Evolutionary conservation across 2,329 filamentous ascomycete species (phyloP).

Genomic region (Xylaria sp.): DNA sequence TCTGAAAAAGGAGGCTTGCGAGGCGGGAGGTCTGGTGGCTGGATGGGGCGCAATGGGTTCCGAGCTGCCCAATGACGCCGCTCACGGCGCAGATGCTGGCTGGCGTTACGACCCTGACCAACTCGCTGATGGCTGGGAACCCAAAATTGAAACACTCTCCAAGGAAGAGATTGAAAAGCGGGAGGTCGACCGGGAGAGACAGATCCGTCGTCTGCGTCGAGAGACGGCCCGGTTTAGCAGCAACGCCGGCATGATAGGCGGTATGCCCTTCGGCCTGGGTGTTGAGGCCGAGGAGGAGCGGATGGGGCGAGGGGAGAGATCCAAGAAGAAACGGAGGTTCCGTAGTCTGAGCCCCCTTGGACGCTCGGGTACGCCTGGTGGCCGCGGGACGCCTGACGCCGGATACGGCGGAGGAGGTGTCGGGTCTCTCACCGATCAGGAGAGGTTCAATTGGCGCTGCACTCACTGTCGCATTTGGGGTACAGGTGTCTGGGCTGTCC

Average conservation of each 20-base stretch:
- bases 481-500: constrained; percentile 91
- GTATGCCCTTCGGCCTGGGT: constrained; percentile 70
- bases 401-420: constrained; percentile 76
- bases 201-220: constrained; percentile 84
- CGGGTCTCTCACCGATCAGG: constrained; percentile 76
- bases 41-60: constrained; percentile 73
- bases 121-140: constrained; percentile 85
- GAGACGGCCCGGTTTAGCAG: constrained; percentile 95
- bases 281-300: constrained; percentile 76
- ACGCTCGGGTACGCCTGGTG: constrained; percentile 73
- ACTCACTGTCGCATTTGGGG: constrained; percentile 89
- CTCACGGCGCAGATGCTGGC: constrained; percentile 82
- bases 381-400: constrained; percentile 83
- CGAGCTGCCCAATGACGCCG: constrained; percentile 90
- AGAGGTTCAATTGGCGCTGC: constrained; percentile 88
- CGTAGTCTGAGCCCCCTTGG: constrained; percentile 85
- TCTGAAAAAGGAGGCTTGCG: constrained; percentile 95
- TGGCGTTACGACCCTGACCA: constrained; percentile 97
- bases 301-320: constrained; percentile 91
- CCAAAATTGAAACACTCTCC: constrained; percentile 81
- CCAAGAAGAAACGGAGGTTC: constrained; percentile 95
- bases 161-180: constrained; percentile 98
- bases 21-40: constrained; percentile 86
- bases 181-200: constrained; percentile 91
- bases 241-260: constrained; percentile 81